Conservation (phyloP, 1,284 basidiomycete species). For the Microbotryum violaceum region DNA sequence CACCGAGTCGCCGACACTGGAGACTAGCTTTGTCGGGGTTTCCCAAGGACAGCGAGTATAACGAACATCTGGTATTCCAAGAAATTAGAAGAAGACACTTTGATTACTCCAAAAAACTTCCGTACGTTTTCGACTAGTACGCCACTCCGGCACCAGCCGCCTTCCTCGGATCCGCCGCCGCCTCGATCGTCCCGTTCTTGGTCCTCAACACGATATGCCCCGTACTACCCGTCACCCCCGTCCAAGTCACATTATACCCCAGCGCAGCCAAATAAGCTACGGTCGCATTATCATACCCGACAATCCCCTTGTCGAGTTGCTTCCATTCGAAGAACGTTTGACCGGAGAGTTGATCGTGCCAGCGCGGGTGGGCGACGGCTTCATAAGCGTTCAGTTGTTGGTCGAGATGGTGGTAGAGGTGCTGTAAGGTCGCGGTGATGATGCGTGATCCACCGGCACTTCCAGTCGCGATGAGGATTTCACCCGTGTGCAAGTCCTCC, state of each 20-base stretch:
- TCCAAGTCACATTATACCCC: slow-evolving; percentile 41
- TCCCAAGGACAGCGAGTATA: too few relatives aligned
- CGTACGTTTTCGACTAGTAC: too few relatives aligned
- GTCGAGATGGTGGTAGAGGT: slow-evolving; percentile 38
- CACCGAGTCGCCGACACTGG: too few relatives aligned
- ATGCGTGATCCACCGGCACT: slow-evolving; percentile 44
- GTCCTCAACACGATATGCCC: too few relatives aligned
- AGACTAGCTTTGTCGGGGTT: too few relatives aligned
- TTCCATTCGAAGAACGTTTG: slow-evolving; percentile 40
- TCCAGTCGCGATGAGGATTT: slow-evolving; percentile 41
- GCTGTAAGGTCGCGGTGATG: slow-evolving; percentile 44
- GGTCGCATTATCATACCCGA: slow-evolving; percentile 42
- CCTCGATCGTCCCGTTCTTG: too few relatives aligned
- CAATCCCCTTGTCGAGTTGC: slow-evolving; percentile 29
- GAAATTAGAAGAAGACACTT: too few relatives aligned
- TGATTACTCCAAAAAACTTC: too few relatives aligned
- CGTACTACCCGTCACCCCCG: too few relatives aligned
- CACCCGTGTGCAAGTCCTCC: slow-evolving; percentile 38
- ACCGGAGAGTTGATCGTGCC: slow-evolving; percentile 44
- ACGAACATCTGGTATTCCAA: too few relatives aligned
- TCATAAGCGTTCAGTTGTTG: slow-evolving; percentile 35
- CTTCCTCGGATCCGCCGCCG: too few relatives aligned
- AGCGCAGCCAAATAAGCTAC: slow-evolving; percentile 35
- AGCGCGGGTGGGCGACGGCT: slow-evolving; percentile 38
- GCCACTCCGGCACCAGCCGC: too few relatives aligned